These are phyloP conservation scores for Dendrobium officinale DNA, from an alignment of 106 monocot species.

Conservation along the genomic window DNA sequence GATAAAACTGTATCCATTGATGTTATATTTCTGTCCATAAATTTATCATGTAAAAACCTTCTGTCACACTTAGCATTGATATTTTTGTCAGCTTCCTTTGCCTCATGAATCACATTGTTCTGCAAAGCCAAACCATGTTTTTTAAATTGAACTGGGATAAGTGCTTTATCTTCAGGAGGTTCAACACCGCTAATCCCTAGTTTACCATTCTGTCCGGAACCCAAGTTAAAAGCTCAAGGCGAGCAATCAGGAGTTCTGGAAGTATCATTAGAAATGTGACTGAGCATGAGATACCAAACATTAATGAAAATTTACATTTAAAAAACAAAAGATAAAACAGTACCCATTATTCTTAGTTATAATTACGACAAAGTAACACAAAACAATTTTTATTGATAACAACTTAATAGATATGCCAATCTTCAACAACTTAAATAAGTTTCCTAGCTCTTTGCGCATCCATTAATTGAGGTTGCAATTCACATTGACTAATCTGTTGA, in stretches of 20 bases:
- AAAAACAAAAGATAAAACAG: too few relatives aligned
- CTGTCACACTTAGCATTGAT: conserved; percentile 23
- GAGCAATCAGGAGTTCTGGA: not conserved
- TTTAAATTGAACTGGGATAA: conserved; percentile 20
- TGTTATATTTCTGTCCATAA: conserved; percentile 3
- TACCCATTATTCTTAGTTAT: too few relatives aligned
- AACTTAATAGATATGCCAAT: too few relatives aligned
- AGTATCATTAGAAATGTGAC: too few relatives aligned
- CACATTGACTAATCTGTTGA: not conserved
- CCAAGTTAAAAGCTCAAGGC: conserved; percentile 19
- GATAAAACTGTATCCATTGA: conserved; percentile 4
- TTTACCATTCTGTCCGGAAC: conserved; percentile 5
- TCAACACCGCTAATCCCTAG: conserved; percentile 6
- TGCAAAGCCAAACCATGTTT: conserved; percentile 13
- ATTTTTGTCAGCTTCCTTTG: conserved; percentile 18
- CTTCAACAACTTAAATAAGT: too few relatives aligned
- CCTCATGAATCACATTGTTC: conserved; percentile 12
- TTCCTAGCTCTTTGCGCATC: too few relatives aligned
- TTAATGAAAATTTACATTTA: too few relatives aligned
- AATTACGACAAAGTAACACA: too few relatives aligned
- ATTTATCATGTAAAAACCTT: conserved; percentile 10
- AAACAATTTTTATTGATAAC: too few relatives aligned
- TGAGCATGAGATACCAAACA: too few relatives aligned
- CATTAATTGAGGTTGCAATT: too few relatives aligned
- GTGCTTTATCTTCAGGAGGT: conserved; percentile 15